phyloP scores from a whole-genome alignment of 805 yeast species.

The Metschnikowia lochheadii region DNA sequence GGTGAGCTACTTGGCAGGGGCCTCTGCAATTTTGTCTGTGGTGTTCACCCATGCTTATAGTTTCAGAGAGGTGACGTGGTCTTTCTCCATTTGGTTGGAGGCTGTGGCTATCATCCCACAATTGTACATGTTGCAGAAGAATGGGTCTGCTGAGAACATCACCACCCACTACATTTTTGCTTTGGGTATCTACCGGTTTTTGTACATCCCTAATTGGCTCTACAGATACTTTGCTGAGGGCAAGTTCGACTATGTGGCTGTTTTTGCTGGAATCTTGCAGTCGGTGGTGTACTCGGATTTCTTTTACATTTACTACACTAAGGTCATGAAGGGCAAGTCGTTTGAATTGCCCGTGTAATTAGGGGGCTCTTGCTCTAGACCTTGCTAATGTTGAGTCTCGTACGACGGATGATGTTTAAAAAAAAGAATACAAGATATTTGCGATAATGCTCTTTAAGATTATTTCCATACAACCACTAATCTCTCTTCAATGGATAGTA shows the following conservation, averaged over 20 bases:
- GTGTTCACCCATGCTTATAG: slow-evolving; percentile 66
- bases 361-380: no score
- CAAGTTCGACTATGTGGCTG: slow-evolving; percentile 63
- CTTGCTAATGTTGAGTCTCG: no score
- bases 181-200: slow-evolving; percentile 81
- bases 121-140: slow-evolving; percentile 79
- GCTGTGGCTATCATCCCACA: slow-evolving; percentile 91
- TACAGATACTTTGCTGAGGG: slow-evolving; percentile 72
- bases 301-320: slow-evolving; percentile 81
- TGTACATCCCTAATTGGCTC: slow-evolving; percentile 93
- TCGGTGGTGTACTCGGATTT: slow-evolving; percentile 90
- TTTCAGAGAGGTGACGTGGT: slow-evolving; percentile 68
- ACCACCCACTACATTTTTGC: slow-evolving; percentile 94
- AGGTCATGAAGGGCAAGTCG: slow-evolving; percentile 73
- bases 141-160: slow-evolving; percentile 82
- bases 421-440: not conserved
- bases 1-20: slow-evolving; percentile 63
- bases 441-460: not conserved
- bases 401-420: no score
- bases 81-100: slow-evolving; percentile 90
- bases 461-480: slow-evolving; percentile 28
- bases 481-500: slow-evolving; percentile 86
- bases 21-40: slow-evolving; percentile 50
- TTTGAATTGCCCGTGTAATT: slow-evolving; percentile 62
- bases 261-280: slow-evolving; percentile 80